Conservation (phyloP, 2,329 filamentous ascomycete genomes). For the Arachnomyces sp. region DNA sequence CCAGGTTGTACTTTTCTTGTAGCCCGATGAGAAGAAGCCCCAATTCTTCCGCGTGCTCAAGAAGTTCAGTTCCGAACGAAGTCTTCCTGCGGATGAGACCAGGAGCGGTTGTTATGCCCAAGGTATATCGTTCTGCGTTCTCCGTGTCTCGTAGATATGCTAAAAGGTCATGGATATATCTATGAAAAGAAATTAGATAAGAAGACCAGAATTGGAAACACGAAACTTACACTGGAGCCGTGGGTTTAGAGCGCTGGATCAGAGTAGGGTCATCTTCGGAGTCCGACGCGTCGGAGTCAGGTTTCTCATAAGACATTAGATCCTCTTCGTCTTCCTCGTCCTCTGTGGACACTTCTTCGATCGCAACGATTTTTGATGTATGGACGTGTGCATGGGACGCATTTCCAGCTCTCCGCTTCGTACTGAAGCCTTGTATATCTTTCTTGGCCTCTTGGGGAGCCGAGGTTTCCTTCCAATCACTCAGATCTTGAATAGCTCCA, state of each 20-base stretch:
- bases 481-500: slow-evolving; percentile 51
- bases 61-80: slow-evolving; percentile 79
- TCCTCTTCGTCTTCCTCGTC: slow-evolving; percentile 57
- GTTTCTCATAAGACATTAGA: slow-evolving; percentile 72
- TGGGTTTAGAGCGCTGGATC: slow-evolving; percentile 73
- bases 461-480: slow-evolving; percentile 14
- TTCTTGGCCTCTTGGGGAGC: slow-evolving; percentile 13
- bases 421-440: background rate
- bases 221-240: slow-evolving; percentile 60
- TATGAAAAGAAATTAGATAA: slow-evolving; percentile 10
- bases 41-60: slow-evolving; percentile 74
- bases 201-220: slow-evolving; percentile 8
- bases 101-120: slow-evolving; percentile 71
- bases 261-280: slow-evolving; percentile 89
- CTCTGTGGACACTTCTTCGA: slow-evolving; percentile 57
- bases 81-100: slow-evolving; percentile 79
- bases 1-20: slow-evolving; percentile 76
- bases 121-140: slow-evolving; percentile 72
- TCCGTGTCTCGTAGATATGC: slow-evolving; percentile 71
- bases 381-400: background rate
- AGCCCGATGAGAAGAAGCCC: slow-evolving; percentile 69
- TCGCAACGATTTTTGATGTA: slow-evolving; percentile 42
- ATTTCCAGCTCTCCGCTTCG: too few species aligned
- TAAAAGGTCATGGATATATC: slow-evolving; percentile 79
- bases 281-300: slow-evolving; percentile 80